Conservation (phyloP, 1,284 basidiomycete genomes). For the Boletus smithii region DNA sequence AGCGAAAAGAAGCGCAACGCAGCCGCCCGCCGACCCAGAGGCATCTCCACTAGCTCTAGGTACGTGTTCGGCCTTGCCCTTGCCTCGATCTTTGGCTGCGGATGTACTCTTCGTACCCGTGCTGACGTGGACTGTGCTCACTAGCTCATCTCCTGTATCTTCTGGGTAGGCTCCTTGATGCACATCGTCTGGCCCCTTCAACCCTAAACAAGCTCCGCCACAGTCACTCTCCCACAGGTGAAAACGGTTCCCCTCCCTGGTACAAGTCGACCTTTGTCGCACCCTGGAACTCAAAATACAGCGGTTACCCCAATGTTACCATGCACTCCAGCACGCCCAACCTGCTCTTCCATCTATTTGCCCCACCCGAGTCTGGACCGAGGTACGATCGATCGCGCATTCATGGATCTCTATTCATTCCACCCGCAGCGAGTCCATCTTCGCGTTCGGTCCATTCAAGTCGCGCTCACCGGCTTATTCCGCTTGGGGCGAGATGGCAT, state of each 20-base stretch:
- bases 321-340: conserved; percentile 57
- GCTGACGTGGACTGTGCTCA: conserved; percentile 23
- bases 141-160: conserved; percentile 35
- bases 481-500: conserved; percentile 68
- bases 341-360: conserved; percentile 66
- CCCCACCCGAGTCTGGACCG: conserved; percentile 56
- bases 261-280: conserved; percentile 30
- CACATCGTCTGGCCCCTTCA: conserved; percentile 16
- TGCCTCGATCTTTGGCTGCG: conserved; percentile 17
- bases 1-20: conserved; percentile 73
- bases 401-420: conserved; percentile 22
- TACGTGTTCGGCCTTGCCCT: conserved; percentile 27
- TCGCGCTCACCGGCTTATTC: conserved; percentile 46
- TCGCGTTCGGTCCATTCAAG: conserved; percentile 29
- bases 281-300: conserved; percentile 41
- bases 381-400: conserved; percentile 41
- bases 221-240: conserved; percentile 31
- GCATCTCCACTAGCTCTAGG: conserved; percentile 47
- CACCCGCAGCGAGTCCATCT: conserved; percentile 26
- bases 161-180: conserved; percentile 33
- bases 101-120: conserved; percentile 28
- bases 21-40: conserved; percentile 58
- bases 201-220: conserved; percentile 28
- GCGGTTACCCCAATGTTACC: conserved; percentile 51
- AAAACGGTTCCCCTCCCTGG: conserved; percentile 29